These are phyloP conservation scores for Trichothecium sympodiale DNA, from an alignment of 2,329 filamentous ascomycete genomes.

Conservation along the genomic window DNA sequence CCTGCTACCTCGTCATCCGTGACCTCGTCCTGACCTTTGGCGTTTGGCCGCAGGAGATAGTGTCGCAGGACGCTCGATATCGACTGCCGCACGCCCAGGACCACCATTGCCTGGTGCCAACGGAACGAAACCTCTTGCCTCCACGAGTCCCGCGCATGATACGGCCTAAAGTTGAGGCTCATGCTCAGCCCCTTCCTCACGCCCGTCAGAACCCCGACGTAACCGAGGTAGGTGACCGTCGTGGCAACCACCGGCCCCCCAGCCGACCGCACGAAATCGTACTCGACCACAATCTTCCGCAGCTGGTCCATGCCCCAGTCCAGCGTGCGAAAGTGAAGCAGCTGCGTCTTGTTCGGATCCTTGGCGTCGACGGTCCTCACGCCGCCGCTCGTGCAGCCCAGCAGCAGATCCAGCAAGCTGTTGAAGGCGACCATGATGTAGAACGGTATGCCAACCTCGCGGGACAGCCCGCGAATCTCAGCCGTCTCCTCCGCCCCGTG, in stretches of 20 bases:
- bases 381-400: slow-evolving; percentile 51
- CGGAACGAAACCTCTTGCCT: slow-evolving; percentile 12
- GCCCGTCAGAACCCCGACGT: slow-evolving; percentile 36
- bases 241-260: slow-evolving; percentile 27
- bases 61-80: slow-evolving; percentile 15
- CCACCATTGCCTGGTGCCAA: slow-evolving; percentile 15
- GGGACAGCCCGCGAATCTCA: slow-evolving; percentile 48
- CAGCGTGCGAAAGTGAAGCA: slow-evolving; percentile 45
- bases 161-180: slow-evolving; percentile 33
- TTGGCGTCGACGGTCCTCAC: slow-evolving; percentile 10
- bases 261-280: slow-evolving; percentile 31
- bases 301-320: slow-evolving; percentile 44
- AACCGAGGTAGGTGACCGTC: slow-evolving; percentile 36
- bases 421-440: slow-evolving; percentile 53
- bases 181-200: slow-evolving; percentile 32
- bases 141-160: slow-evolving; percentile 13
- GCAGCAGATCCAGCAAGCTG: slow-evolving; percentile 48
- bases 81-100: slow-evolving; percentile 12
- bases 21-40: not conserved
- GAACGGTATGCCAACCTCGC: slow-evolving; percentile 37
- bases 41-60: slow-evolving; percentile 7
- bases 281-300: slow-evolving; percentile 35
- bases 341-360: slow-evolving; percentile 2
- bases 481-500: slow-evolving; percentile 44
- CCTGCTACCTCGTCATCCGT: slow-evolving; percentile 5